These are phyloP conservation scores for Penicillium turbatum DNA, from an alignment of 495 filamentous ascomycete genomes.

Conservation along the genomic window DNA sequence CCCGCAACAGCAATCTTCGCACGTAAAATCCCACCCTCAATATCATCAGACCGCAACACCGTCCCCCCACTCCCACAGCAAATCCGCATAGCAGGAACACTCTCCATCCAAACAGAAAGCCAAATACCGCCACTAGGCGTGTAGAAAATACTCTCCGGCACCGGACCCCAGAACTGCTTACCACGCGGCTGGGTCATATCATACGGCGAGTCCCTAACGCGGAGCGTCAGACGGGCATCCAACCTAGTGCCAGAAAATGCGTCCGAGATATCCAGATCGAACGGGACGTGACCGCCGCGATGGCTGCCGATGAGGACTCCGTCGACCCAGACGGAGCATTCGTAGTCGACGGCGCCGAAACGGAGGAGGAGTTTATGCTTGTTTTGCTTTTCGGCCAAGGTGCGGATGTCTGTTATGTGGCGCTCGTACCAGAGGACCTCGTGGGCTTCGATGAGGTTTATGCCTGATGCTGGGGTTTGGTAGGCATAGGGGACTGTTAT, in stretches of 20 bases:
- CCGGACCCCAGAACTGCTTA: conserved; percentile 39
- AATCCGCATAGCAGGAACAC: conserved; percentile 29
- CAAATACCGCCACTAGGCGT: conserved; percentile 38
- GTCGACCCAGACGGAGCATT: conserved; percentile 34
- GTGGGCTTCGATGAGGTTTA: conserved; percentile 50
- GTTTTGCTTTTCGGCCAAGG: conserved; percentile 9
- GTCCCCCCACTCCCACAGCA: conserved; percentile 30
- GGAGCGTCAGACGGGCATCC: conserved; percentile 23
- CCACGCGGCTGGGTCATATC: conserved; percentile 39
- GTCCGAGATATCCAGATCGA: conserved; percentile 34
- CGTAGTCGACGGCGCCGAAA: conserved; percentile 39
- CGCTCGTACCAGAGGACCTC: conserved; percentile 60
- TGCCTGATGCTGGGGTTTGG: conserved; percentile 52
- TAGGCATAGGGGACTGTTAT: conserved; percentile 58
- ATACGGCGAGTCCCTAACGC: conserved; percentile 30
- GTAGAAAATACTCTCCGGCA: conserved; percentile 41
- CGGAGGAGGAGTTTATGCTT: conserved; percentile 27
- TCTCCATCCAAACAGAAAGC: conserved; percentile 37
- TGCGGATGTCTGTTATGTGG: conserved; percentile 43
- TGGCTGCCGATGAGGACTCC: conserved; percentile 25
- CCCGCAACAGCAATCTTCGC: conserved; percentile 24
- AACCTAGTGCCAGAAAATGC: conserved; percentile 8
- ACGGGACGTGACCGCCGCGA: conserved; percentile 37
- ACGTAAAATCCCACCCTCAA: conserved; percentile 23
- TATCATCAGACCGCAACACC: conserved; percentile 32